Evolutionary conservation across 768 basidiomycete species (phyloP), one percentile per base, ranked within the genome.

Genomic region (Naganishia onofrii): DNA sequence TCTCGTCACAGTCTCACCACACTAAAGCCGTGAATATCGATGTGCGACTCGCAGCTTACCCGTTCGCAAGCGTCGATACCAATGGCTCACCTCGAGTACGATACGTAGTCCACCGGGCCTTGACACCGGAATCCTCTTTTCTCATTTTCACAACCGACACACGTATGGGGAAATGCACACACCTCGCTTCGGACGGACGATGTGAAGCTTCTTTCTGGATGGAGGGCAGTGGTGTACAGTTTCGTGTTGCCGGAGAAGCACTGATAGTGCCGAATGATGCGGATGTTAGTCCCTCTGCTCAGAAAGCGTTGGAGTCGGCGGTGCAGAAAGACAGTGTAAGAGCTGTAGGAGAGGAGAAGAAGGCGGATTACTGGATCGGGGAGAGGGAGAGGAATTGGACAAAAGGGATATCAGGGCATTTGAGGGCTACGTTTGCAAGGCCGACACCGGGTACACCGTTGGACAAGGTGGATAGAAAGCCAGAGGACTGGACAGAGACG

Each of bases 131-230:
- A 10, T 60, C 56, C 48, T 44, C 76, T 19, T 69, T 80, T 38
- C 72, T 80, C 53, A 34, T 79, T 28, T 73, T 74, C 12, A 79
- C 79, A 5, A 78, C 79, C 67, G 79, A 80, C 72, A 78, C 74
- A 2, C 72, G 79, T 17, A 79, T 78, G 79, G 66, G 66, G n/a
- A 80, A 80, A 66, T 70, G 76, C 29, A 42, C 54, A 23, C 77
- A 80, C 56, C 73, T 80, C 26, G 56, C 58, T 6, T 36, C 67
- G 13, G 57, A 76, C 28, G 74, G 74, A n/a, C 65, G 67, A 12
- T 65, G 75, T 52, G 79, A 80, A 65, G 52, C 75, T 19, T 76
- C 77, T 28, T 80, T 78, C 77, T 80, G 79, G 79, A 74, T 80
- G 29, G 77, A 75, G 23, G 51, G 69, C 12, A 69, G 76, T 17